phyloP scores from a whole-genome alignment of 2,329 filamentous ascomycete genomes.

The Apiospora pterosperma region DNA sequence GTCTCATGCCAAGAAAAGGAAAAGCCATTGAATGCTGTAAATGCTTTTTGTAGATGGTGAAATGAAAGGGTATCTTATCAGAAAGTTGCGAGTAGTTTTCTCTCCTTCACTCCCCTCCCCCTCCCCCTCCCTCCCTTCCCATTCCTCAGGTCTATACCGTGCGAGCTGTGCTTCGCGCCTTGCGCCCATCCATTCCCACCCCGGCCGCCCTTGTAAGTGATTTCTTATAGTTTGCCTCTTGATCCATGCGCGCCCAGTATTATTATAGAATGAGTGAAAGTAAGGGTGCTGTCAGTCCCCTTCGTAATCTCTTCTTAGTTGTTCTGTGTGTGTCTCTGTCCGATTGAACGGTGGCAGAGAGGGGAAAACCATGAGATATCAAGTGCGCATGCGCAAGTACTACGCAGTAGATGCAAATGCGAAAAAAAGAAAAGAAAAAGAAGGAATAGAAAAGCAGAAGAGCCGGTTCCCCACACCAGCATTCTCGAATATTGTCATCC shows the following conservation, averaged over 20 bases:
- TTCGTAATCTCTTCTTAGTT: neutral
- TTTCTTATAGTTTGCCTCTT: neutral
- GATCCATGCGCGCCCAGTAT: neutral
- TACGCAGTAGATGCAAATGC: neutral
- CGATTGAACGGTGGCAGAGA: neutral
- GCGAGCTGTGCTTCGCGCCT: neutral
- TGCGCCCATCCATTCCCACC: neutral
- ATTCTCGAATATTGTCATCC: neutral
- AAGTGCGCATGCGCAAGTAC: neutral
- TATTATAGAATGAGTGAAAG: neutral
- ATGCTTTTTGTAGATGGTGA: neutral
- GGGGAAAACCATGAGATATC: neutral
- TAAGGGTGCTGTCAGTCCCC: neutral
- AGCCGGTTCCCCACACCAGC: neutral
- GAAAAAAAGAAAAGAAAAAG: neutral
- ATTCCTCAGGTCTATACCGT: neutral
- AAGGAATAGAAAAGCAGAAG: neutral
- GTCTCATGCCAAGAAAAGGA: neutral
- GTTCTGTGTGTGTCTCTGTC: neutral
- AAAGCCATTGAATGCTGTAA: neutral
- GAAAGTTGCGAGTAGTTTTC: neutral
- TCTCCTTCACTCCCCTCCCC: too few species aligned
- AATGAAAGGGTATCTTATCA: neutral
- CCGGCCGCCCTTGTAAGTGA: neutral
- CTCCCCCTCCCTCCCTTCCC: neutral